Evolutionary conservation across 768 basidiomycete species (phyloP).

Genomic region (Hypholoma sublateritium): DNA sequence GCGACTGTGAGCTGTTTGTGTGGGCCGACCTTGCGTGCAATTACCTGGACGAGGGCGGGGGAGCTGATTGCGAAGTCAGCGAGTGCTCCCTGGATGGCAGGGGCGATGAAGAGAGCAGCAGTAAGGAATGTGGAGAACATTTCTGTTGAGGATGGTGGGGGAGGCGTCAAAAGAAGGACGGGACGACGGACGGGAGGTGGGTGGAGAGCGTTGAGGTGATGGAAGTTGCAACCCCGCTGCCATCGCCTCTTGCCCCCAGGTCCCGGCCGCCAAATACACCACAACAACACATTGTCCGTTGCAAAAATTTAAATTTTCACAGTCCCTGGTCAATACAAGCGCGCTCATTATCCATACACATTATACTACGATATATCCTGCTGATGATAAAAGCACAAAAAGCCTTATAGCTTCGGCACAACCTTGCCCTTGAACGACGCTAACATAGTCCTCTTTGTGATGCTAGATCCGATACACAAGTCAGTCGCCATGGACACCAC

Average conservation of each 20-base stretch:
- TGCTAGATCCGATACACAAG: slow-evolving; percentile 35
- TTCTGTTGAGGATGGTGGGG: slow-evolving; percentile 34
- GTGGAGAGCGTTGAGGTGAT: slow-evolving; percentile 24
- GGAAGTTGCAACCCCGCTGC: slow-evolving; percentile 7
- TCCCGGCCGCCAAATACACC: slow-evolving; percentile 8
- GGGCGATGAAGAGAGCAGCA: slow-evolving; percentile 61
- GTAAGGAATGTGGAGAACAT: slow-evolving; percentile 85
- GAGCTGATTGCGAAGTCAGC: slow-evolving; percentile 56
- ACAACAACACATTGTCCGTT: slow-evolving; percentile 1
- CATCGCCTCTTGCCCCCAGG: background rate
- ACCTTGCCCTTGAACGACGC: slow-evolving; percentile 43
- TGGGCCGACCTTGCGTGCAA: slow-evolving; percentile 8
- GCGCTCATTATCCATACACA: slow-evolving; percentile 3
- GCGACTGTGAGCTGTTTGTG: background rate
- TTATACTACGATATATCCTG: slow-evolving; percentile 9
- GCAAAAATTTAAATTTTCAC: background rate
- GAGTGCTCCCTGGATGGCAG: slow-evolving; percentile 50
- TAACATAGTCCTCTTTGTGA: slow-evolving; percentile 66
- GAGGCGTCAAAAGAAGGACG: slow-evolving; percentile 29
- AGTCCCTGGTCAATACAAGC: background rate
- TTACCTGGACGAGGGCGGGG: slow-evolving; percentile 55
- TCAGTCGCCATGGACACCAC: slow-evolving; percentile 39
- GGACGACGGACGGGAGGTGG: slow-evolving; percentile 25
- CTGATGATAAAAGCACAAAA: background rate
- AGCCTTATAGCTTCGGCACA: slow-evolving; percentile 17